phyloP scores from a whole-genome alignment of 768 basidiomycete genomes.

The Pleurotus citrinopileatus region DNA sequence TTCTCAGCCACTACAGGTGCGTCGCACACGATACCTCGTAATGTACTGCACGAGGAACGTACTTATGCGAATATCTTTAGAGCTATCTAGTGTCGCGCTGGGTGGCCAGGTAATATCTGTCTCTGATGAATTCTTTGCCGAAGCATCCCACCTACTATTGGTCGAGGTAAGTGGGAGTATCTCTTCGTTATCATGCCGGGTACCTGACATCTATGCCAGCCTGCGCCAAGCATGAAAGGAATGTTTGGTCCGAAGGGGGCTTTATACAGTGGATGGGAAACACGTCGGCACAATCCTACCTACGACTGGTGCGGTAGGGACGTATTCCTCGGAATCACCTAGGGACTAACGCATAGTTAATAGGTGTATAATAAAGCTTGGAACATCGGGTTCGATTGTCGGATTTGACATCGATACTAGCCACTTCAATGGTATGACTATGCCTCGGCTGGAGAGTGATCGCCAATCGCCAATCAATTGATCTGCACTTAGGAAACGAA shows the following conservation, averaged over 20 bases:
- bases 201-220: conserved; percentile 39
- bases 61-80: conserved; percentile 34
- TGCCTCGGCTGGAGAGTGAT: background rate
- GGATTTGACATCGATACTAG: conserved; percentile 95
- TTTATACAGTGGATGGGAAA: conserved; percentile 93
- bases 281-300: conserved; percentile 80
- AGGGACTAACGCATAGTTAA: background rate
- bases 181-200: background rate
- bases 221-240: conserved; percentile 87
- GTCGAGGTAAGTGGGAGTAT: conserved; percentile 56
- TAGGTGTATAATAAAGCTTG: conserved; percentile 91
- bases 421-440: conserved; percentile 78
- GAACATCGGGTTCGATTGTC: conserved; percentile 64
- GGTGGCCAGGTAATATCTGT: conserved; percentile 73
- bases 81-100: conserved; percentile 84
- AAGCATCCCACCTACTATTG: conserved; percentile 77
- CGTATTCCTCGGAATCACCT: background rate
- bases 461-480: conserved; percentile 8
- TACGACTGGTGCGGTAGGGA: conserved; percentile 76
- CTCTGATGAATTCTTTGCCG: conserved; percentile 97
- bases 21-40: conserved; percentile 7
- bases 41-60: background rate
- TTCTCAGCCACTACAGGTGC: conserved; percentile 55
- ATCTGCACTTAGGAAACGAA: conserved; percentile 66
- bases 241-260: conserved; percentile 97